phyloP scores from a whole-genome alignment of 352 stramenopile genomes.

The Labyrinthula sp. region DNA sequence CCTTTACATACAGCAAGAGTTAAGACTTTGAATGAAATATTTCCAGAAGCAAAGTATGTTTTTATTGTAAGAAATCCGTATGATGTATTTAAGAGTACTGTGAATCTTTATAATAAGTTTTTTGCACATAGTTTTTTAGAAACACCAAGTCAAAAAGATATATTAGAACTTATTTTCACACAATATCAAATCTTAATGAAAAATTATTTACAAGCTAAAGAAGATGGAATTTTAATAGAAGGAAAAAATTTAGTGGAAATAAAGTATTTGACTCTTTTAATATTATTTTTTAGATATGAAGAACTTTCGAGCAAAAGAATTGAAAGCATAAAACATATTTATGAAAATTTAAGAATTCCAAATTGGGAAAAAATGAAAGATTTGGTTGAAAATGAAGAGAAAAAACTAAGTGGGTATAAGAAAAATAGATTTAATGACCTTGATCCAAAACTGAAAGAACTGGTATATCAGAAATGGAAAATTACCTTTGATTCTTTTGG shows the following conservation, averaged over 20 bases:
- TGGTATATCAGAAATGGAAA: conserved; percentile 8
- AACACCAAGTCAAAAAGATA: conserved; percentile 27
- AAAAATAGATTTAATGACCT: conserved; percentile 28
- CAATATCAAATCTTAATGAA: conserved; percentile 31
- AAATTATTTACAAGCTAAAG: conserved; percentile 17
- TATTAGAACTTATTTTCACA: conserved; percentile 32
- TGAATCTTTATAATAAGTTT: conserved; percentile 29
- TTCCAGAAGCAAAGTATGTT: conserved; percentile 32
- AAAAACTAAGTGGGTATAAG: conserved; percentile 16
- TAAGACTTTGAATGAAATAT: conserved; percentile 28
- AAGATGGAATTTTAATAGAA: conserved; percentile 3
- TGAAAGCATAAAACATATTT: conserved; percentile 6
- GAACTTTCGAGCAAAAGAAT: conserved; percentile 5
- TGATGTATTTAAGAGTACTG: conserved; percentile 28
- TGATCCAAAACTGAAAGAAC: neutral
- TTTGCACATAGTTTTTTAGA: conserved; percentile 31
- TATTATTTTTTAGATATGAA: too few relatives aligned
- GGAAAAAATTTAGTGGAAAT: conserved; percentile 7
- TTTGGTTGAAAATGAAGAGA: conserved; percentile 11
- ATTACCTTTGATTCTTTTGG: conserved; percentile 29
- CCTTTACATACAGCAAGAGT: conserved; percentile 28
- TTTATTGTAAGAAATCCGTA: conserved; percentile 34
- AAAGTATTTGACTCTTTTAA: too few relatives aligned
- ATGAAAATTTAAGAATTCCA: conserved; percentile 17
- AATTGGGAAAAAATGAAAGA: conserved; percentile 2